A percentile compares a stretch with the other conserved stretches of the same genome.
Evolutionary conservation across 805 yeast species (phyloP).

Genomic region (Yarrowia keelungensis): DNA sequence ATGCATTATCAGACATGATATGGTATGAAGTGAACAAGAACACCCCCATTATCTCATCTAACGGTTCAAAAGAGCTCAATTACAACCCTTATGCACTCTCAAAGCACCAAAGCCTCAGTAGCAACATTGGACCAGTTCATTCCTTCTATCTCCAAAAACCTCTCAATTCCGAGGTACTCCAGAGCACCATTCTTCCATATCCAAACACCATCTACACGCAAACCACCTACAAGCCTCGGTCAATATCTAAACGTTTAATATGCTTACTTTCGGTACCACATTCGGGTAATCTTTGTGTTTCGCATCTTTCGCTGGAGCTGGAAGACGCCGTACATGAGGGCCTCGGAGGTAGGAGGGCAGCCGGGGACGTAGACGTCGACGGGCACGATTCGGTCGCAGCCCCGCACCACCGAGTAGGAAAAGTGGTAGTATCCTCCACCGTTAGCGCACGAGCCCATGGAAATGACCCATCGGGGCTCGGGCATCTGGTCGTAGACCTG

Average conservation of each 20-base stretch:
- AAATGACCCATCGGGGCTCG: conserved; percentile 91
- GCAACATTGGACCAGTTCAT: too few species aligned
- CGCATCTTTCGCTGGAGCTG: conserved; percentile 90
- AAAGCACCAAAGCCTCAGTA: too few species aligned
- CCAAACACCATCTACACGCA: too few species aligned
- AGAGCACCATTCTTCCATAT: too few species aligned
- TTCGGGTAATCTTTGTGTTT: conserved; percentile 76
- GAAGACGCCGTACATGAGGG: conserved; percentile 88
- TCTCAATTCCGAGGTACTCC: too few species aligned
- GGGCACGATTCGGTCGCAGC: conserved; percentile 87
- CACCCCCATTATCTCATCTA: too few species aligned
- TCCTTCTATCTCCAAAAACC: too few species aligned
- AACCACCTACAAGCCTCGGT: not conserved
- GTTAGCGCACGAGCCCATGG: conserved; percentile 94
- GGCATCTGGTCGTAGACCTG: conserved; percentile 96
- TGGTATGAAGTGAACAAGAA: too few species aligned
- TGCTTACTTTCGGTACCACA: conserved; percentile 75
- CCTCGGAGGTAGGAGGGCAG: conserved; percentile 91
- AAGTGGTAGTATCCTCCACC: conserved; percentile 94
- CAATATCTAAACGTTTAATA: conserved; percentile 6
- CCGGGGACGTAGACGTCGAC: conserved; percentile 93
- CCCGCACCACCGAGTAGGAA: conserved; percentile 86
- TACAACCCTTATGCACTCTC: too few species aligned
- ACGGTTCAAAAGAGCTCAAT: too few species aligned
- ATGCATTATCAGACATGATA: too few species aligned